Evolutionary conservation across 495 filamentous ascomycete species (phyloP), one percentile per base, ranked within the genome.

Genomic region (Talaromyces wortmannii): DNA sequence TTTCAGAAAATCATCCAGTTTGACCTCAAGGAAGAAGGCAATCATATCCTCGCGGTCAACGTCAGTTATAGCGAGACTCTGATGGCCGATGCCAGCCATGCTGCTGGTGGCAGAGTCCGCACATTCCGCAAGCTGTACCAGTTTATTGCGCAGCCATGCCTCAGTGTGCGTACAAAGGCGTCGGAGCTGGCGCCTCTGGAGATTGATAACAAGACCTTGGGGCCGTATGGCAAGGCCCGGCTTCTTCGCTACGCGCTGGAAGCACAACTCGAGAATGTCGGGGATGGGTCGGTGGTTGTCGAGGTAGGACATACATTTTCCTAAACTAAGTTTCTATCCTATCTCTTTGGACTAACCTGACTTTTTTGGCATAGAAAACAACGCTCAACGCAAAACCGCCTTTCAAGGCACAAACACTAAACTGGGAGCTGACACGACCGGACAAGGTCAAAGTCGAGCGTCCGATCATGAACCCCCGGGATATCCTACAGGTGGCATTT

Each of bases 51-150:
- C 5, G 90, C 88, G n/a, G 94, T 97, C 40, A 97, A 90, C 51
- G 86, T 98, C 33, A 91, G 86, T 49, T 98, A 98, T 69, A 90
- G 85, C 32, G 83, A 87, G 63, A 84, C 78, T 10, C 56, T 67
- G 49, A 68, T 78, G 45, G 71, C 67, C 47, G 61, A 68, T 53
- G 81, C 87, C 55, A 77, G 78, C 2, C 81, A 80, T 42, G 80
- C 82, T 31, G 82, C 81, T 23, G 17, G 80, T 52, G 88, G 86
- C 32, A 79, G 90, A 42, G 84, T 87, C 23, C 76, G 95, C 57
- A 96, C 89, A 11, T 98, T 97, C 66, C 76, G 92, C 58, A 98
- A 98, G 69, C 70, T 98, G 57, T 98, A 98, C 67, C 95, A 97
- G 68, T 98, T 98, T 64, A 85, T 92, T 18, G 92, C 91, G 48